phyloP scores from a whole-genome alignment of 208 protist species.

The Leishmania amazonensis region DNA sequence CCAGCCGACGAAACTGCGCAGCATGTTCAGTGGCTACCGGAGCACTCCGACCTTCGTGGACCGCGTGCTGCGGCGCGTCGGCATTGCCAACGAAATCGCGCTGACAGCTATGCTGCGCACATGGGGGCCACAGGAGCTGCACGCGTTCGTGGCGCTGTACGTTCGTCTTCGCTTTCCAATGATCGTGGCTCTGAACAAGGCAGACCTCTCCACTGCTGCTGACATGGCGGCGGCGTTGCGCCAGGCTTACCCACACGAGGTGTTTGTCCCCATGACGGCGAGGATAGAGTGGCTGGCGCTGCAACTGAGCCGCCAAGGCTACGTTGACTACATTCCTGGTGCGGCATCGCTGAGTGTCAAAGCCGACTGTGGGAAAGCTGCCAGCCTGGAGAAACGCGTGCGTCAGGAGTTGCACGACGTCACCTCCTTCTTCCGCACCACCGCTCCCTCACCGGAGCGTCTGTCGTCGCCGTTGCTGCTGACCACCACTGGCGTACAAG shows the following conservation, averaged over 20 bases:
- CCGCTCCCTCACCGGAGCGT: neutral
- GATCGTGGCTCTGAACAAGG: constrained; percentile 93
- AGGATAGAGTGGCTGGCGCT: constrained; percentile 80
- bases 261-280: constrained; percentile 79
- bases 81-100: constrained; percentile 48
- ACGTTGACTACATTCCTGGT: constrained; percentile 68
- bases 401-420: constrained; percentile 34
- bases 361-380: constrained; percentile 13
- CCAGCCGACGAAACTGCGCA: constrained; percentile 73
- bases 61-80: constrained; percentile 56
- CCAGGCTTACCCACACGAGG: constrained; percentile 66
- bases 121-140: constrained; percentile 81
- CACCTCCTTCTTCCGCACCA: constrained; percentile 36
- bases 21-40: constrained; percentile 94
- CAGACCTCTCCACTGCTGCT: constrained; percentile 65
- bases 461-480: constrained; percentile 1
- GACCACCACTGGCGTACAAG: constrained; percentile 81
- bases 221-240: constrained; percentile 47
- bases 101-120: constrained; percentile 33
- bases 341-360: constrained; percentile 26
- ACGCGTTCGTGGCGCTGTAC: constrained; percentile 91
- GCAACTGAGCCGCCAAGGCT: constrained; percentile 50
- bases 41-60: constrained; percentile 77
- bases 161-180: constrained; percentile 91
- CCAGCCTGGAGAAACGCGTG: constrained; percentile 27